Percentiles rank a stretch among this genome's conserved stretches.
Evolutionary conservation across 768 basidiomycete genomes (phyloP).

Genomic region (Hydnomerulius pinastri): DNA sequence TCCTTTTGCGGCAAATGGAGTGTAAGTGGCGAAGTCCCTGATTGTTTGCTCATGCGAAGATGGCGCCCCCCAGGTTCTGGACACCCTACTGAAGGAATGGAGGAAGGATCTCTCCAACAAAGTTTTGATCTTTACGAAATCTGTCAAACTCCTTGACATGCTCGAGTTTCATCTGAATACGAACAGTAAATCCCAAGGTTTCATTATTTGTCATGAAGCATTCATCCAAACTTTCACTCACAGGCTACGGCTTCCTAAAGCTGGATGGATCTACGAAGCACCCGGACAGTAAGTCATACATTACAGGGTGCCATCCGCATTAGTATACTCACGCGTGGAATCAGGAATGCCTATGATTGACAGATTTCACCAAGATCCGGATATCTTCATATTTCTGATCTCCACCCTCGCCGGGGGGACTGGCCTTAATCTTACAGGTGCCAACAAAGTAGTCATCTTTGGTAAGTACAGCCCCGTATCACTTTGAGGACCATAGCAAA

Average conservation of each 20-base stretch:
- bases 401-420: conserved; percentile 92
- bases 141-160: conserved; percentile 88
- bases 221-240: conserved; percentile 1
- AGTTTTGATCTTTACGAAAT: conserved; percentile 92
- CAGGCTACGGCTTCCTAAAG: conserved; percentile 64
- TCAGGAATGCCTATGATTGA: conserved; percentile 88
- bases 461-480: conserved; percentile 42
- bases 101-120: conserved; percentile 72
- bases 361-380: conserved; percentile 71
- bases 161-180: conserved; percentile 72
- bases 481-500: not conserved
- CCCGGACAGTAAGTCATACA: conserved; percentile 55
- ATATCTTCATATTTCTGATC: conserved; percentile 81
- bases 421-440: conserved; percentile 86
- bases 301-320: not conserved
- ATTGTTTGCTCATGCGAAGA: not conserved
- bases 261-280: conserved; percentile 79
- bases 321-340: not conserved
- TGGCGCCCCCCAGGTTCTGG: conserved; percentile 56
- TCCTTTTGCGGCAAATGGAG: conserved; percentile 85
- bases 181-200: conserved; percentile 41
- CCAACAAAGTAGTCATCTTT: conserved; percentile 94
- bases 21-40: conserved; percentile 43
- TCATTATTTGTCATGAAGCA: not conserved
- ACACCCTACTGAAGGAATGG: conserved; percentile 66